Percentiles rank a stretch among this genome's conserved stretches.
Evolutionary conservation across 2,329 filamentous ascomycete species (phyloP).

Genomic region (Aurifilum marmelostoma): DNA sequence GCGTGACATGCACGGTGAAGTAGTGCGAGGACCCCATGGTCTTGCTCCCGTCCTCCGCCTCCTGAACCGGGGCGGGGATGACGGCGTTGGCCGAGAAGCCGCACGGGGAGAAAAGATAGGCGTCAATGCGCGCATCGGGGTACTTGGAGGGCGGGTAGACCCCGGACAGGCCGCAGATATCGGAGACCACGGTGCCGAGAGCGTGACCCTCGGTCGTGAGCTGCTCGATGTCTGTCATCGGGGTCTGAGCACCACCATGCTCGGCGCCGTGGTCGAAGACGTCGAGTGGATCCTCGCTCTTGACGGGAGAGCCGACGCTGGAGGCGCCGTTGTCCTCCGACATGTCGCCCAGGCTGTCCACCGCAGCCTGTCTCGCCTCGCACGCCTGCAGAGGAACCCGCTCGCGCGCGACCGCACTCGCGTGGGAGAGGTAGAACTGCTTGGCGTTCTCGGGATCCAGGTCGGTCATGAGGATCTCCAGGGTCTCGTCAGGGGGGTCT

Average conservation of each 20-base stretch:
- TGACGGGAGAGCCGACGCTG: constrained; percentile 29
- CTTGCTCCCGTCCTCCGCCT: constrained; percentile 44
- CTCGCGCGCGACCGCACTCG: constrained; percentile 87
- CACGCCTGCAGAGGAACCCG: constrained; percentile 71
- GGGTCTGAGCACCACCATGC: constrained; percentile 57
- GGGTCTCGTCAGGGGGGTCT: constrained; percentile 71
- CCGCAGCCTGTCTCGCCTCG: constrained; percentile 63
- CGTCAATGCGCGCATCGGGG: constrained; percentile 90
- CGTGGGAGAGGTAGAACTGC: constrained; percentile 71
- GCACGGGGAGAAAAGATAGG: constrained; percentile 94
- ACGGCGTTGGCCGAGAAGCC: constrained; percentile 98
- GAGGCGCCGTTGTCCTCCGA: constrained; percentile 43
- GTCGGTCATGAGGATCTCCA: constrained; percentile 75
- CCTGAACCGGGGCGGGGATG: constrained; percentile 72
- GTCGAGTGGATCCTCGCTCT: constrained; percentile 67
- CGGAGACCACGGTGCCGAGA: constrained; percentile 88
- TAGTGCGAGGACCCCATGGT: constrained; percentile 67
- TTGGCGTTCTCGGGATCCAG: constrained; percentile 70
- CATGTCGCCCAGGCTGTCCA: constrained; percentile 61
- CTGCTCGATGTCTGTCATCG: constrained; percentile 69
- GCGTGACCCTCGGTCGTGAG: constrained; percentile 92
- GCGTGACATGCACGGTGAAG: constrained; percentile 98
- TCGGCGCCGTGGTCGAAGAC: constrained; percentile 73
- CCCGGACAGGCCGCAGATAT: constrained; percentile 83
- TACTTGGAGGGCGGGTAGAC: constrained; percentile 87